Base-by-base conservation (phyloP, 2,329 filamentous ascomycete genomes). In the Ascochyta koolunga region DNA sequence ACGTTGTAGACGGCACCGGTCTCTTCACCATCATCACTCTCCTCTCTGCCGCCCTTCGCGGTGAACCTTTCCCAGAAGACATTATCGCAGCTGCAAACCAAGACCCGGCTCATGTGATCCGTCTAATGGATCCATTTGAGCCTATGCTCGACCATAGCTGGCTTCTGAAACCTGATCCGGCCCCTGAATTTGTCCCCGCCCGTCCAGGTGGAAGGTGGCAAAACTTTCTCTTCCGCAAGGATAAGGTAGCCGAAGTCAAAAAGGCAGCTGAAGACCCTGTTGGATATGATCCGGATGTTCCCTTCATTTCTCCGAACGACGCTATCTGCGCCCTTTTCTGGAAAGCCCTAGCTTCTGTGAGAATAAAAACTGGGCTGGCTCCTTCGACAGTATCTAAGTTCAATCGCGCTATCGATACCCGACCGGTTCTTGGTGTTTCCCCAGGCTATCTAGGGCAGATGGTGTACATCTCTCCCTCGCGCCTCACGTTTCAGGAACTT, bases 271-370 rank as follows among this genome's bases (percentile, higher is more conserved):
- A 59, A 33, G 39, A 63, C 10, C 60, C 59, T 0, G 43, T 49
- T 1, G 59, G 50, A 25, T 61, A 60, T 37, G 63, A 66, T n/a
- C 42, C 56, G 1, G 47, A 54, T 15, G 64, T 69, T 0, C 58
- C 59, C 13, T 65, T 62, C 49, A 61, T 70, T 43, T 67, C 68
- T 2, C 57, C 58, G 5, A 66, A 74, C 48, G 73, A 76, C 45
- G 67, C 65, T 15, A 49, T 76, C 4, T 65, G 62, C 38, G 73
- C 73, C 11, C 66, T 76, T 21, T 69, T 64, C 54, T 76, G 72
- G 72, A 59, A 73, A 58, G 56, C 66, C 13, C 45, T 75, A 11
- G 62, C 60, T 38, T 50, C 56, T 1, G 64, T 66, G 27, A 65
- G 73, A 27, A 46, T 66, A 45, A 62, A 38, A 32, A 53, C 42